Evolutionary conservation across 108 stramenopile species (phyloP), one percentile per base, ranked within the genome.

Genomic region (Skeletonema costatum): DNA sequence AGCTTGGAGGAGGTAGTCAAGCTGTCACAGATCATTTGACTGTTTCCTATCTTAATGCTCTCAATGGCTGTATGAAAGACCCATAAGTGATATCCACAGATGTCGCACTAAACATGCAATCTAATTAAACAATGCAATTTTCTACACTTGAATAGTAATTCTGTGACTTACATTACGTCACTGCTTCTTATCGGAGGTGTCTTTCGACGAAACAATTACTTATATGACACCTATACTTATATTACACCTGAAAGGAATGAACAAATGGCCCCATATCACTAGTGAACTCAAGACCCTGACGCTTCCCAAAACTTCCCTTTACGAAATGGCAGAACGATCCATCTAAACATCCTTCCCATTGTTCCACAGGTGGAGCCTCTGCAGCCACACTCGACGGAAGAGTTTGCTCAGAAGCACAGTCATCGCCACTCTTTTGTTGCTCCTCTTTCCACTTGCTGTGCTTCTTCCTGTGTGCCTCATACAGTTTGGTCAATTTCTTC

Each of bases 191-290:
- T 0, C 25, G 35, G 35, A 36, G 35, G 35, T 6, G 35, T 36
- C 1, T 5, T 0, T 36, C n/a, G n/a, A 36, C 6, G 6, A 36
- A 36, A 36, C 35, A 36, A 6, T 36, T 6, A 6, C 5, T 6
- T 36, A 36, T n/a, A n/a, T n/a, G n/a, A n/a, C n/a, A n/a, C n/a
- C n/a, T n/a, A n/a, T n/a, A n/a, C n/a, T n/a, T n/a, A n/a, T n/a
- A n/a, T 36, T 19, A 66, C 64, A 82, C 39, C 30, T 70, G 46
- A 17, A 90, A 76, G 3, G 87, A 82, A 62, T 88, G 89, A 62
- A 87, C 86, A 73, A 90, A 90, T 3, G 89, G 89, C 16, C 89
- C 89, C 86, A 88, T 88, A 58, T 88, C 86, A n/a, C 86, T 87
- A 12, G 56, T 25, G 30, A 89, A 64, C 61, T 85, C 82, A 33